These are phyloP conservation scores for Paraleonurus japonicus DNA, from an alignment of 257 asterid genomes.

Conservation along the genomic window DNA sequence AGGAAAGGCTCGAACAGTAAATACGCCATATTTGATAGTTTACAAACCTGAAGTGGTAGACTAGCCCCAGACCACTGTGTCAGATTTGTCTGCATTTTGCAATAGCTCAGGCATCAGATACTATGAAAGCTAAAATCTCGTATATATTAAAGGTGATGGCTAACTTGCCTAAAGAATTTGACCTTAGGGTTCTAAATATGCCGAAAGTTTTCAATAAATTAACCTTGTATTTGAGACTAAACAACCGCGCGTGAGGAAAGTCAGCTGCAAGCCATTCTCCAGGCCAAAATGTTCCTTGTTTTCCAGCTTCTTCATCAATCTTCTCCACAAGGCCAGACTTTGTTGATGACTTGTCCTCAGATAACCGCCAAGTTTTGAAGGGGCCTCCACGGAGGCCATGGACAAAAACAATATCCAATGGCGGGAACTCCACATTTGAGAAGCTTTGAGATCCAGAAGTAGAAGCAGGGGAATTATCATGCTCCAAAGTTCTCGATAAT, in stretches of 20 bases:
- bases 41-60: conserved; percentile 92
- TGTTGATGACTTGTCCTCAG: conserved; percentile 95
- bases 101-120: conserved; percentile 24
- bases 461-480: conserved; percentile 49
- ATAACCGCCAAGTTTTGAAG: conserved; percentile 94
- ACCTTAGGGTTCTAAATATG: conserved; percentile 5
- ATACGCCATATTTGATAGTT: not conserved
- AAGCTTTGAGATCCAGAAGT: conserved; percentile 48
- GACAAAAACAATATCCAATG: conserved; percentile 82
- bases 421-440: conserved; percentile 56
- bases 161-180: not conserved
- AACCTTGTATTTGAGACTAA: conserved; percentile 95
- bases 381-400: conserved; percentile 99
- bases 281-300: conserved; percentile 98
- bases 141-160: not conserved
- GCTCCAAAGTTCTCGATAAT: conserved; percentile 28
- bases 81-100: conserved; percentile 81
- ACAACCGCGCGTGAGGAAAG: conserved; percentile 91
- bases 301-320: conserved; percentile 98
- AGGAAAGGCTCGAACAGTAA: not conserved
- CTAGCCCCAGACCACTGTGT: conserved; percentile 99
- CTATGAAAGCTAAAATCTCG: not conserved
- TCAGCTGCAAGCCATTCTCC: conserved; percentile 98
- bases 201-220: conserved; percentile 18
- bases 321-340: conserved; percentile 99